These are phyloP conservation scores for Termitomyces sp. DNA, from an alignment of 768 basidiomycete species.

Conservation along the genomic window DNA sequence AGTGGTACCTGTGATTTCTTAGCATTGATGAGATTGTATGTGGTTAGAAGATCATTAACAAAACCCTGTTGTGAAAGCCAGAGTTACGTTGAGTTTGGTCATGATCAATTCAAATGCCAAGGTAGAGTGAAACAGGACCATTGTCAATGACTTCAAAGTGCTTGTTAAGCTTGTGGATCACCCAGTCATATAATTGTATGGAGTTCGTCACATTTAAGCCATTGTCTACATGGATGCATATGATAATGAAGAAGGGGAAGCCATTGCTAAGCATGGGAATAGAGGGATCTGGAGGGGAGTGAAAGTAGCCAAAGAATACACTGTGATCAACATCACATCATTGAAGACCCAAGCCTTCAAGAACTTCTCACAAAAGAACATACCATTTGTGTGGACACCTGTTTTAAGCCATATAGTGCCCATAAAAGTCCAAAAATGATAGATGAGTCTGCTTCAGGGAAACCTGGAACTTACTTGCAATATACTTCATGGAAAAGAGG, in stretches of 20 bases:
- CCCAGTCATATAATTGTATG: not conserved
- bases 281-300: too few species aligned
- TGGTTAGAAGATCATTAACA: not conserved
- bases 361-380: too few species aligned
- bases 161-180: not conserved
- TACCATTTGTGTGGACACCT: not conserved
- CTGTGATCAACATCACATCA: too few species aligned
- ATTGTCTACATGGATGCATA: not conserved
- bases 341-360: too few species aligned
- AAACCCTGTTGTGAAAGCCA: not conserved
- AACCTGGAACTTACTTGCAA: not conserved
- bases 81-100: not conserved
- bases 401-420: not conserved
- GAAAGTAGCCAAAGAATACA: too few species aligned
- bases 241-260: not conserved
- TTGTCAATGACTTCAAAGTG: not conserved
- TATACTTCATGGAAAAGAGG: not conserved
- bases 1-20: not conserved
- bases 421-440: too few species aligned
- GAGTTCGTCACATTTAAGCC: not conserved
- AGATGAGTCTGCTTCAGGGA: not conserved
- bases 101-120: not conserved
- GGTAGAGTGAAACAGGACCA: not conserved
- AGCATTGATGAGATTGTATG: not conserved
- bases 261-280: too few species aligned